phyloP scores from a whole-genome alignment of 2,329 filamentous ascomycete species.

The Didymella glomerata region DNA sequence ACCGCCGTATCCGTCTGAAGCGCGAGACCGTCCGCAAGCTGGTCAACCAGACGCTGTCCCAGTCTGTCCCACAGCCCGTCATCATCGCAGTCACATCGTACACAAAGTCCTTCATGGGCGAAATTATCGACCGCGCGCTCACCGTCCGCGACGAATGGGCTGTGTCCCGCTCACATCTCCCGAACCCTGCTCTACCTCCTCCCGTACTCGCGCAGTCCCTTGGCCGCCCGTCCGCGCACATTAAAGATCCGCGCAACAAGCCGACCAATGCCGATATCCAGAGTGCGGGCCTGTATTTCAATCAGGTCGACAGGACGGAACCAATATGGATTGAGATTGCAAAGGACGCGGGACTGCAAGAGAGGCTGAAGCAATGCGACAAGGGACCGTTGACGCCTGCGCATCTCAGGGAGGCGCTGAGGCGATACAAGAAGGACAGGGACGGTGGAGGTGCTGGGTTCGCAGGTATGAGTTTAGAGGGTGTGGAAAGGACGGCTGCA shows the following conservation, averaged over 20 bases:
- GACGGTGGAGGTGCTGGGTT: constrained; percentile 68
- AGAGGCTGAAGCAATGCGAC: constrained; percentile 47
- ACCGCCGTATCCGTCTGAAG: constrained; percentile 72
- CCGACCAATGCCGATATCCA: constrained; percentile 42
- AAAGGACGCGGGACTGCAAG: constrained; percentile 35
- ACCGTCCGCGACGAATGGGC: constrained; percentile 77
- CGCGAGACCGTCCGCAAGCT: constrained; percentile 76
- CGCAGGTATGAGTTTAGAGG: constrained; percentile 59
- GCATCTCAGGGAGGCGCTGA: constrained; percentile 76
- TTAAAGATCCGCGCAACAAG: constrained; percentile 38
- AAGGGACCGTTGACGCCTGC: constrained; percentile 73
- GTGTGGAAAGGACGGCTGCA: constrained; percentile 55
- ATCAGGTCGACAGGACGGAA: constrained; percentile 35
- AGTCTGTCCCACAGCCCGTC: constrained; percentile 77
- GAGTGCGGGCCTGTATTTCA: constrained; percentile 35
- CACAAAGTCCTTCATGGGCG: constrained; percentile 78
- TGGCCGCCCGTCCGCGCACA: constrained; percentile 42
- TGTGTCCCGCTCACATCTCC: constrained; percentile 53
- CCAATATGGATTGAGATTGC: constrained; percentile 42
- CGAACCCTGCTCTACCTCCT: constrained; percentile 41
- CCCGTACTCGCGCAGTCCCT: constrained; percentile 40
- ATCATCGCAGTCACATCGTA: constrained; percentile 79
- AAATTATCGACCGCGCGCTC: constrained; percentile 76
- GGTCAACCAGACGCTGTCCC: constrained; percentile 81
- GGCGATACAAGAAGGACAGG: constrained; percentile 69